Evolutionary conservation across 306 rosid genomes (phyloP).

Genomic region (Casuarina equisetifolia): DNA sequence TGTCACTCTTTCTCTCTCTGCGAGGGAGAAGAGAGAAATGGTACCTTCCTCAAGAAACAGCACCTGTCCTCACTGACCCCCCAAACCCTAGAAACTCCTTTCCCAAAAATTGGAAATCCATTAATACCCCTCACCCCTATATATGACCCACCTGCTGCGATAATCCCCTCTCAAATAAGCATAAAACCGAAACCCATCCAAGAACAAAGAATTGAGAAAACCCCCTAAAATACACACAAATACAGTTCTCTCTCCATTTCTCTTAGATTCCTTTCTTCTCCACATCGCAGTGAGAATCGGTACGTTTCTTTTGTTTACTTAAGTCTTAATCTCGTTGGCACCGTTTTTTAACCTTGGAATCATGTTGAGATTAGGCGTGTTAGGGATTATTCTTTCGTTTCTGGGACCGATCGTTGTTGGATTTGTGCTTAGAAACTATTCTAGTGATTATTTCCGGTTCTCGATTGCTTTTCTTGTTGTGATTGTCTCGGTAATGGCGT

Average conservation of each 20-base stretch:
- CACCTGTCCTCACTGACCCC: slow-evolving; percentile 20
- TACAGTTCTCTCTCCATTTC: neutral
- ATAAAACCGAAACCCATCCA: neutral
- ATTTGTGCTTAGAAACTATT: slow-evolving; percentile 21
- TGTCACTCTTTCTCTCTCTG: slow-evolving; percentile 17
- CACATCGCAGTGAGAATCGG: slow-evolving; percentile 38
- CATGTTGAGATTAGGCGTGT: slow-evolving; percentile 40
- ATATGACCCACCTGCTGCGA: neutral
- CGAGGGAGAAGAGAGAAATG: slow-evolving; percentile 11
- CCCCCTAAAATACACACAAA: neutral
- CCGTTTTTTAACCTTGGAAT: slow-evolving; percentile 19
- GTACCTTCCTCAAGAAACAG: slow-evolving; percentile 5
- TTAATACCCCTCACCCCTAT: slow-evolving; percentile 40
- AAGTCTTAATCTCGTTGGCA: slow-evolving; percentile 10
- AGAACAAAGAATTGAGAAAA: neutral
- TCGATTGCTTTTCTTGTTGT: slow-evolving; percentile 33
- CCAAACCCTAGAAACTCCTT: slow-evolving; percentile 20
- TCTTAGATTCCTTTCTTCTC: slow-evolving; percentile 48
- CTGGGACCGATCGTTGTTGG: slow-evolving; percentile 30
- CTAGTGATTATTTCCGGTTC: neutral
- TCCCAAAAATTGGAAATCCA: slow-evolving; percentile 34
- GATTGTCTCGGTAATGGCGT: slow-evolving; percentile 38
- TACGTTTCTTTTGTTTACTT: slow-evolving; percentile 36
- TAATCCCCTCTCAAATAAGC: neutral
- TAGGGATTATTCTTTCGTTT: slow-evolving; percentile 37